Conservation (phyloP, 2,329 filamentous ascomycete genomes). For the Biscogniauxia mediterranea region DNA sequence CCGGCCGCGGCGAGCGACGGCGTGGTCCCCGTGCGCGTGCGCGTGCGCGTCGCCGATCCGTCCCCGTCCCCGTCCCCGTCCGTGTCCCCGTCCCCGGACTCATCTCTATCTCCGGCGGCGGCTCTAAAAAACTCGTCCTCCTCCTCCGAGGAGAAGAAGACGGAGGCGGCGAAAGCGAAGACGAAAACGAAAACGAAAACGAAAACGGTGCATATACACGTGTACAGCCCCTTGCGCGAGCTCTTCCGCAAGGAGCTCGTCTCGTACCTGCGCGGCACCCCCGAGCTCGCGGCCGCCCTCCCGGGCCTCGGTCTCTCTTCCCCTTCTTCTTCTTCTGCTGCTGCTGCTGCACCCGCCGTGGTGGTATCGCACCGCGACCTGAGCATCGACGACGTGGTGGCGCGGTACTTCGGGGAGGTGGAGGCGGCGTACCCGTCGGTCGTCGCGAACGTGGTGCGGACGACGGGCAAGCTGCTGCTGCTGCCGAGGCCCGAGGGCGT, state of each 20-base stretch:
- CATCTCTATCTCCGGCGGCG: too few relatives aligned
- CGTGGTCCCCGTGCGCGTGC: slow-evolving; percentile 34
- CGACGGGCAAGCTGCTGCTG: slow-evolving; percentile 74
- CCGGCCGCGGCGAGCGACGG: slow-evolving; percentile 83
- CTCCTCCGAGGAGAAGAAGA: too few relatives aligned
- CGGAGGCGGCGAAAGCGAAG: too few relatives aligned
- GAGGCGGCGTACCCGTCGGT: slow-evolving; percentile 86
- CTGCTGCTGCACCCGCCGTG: slow-evolving; percentile 39
- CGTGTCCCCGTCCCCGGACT: too few relatives aligned
- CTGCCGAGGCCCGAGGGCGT: slow-evolving; percentile 36
- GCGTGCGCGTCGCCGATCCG: too few relatives aligned
- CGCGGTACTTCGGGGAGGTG: slow-evolving; percentile 81
- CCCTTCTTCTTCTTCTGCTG: slow-evolving; percentile 14
- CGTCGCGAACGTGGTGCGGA: slow-evolving; percentile 92
- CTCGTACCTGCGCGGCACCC: slow-evolving; percentile 51
- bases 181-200: too few relatives aligned
- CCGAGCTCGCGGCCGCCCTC: neutral
- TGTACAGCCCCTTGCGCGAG: slow-evolving; percentile 83
- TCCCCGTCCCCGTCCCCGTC: too few relatives aligned
- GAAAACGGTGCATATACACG: slow-evolving; percentile 25
- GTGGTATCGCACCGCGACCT: slow-evolving; percentile 70
- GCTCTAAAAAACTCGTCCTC: too few relatives aligned
- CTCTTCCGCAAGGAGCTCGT: slow-evolving; percentile 78
- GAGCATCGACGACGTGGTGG: slow-evolving; percentile 89
- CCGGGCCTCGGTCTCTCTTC: neutral